Evolutionary conservation across 164 flowering plant genomes (phyloP).

Genomic region (Dillenia suffruticosa): DNA sequence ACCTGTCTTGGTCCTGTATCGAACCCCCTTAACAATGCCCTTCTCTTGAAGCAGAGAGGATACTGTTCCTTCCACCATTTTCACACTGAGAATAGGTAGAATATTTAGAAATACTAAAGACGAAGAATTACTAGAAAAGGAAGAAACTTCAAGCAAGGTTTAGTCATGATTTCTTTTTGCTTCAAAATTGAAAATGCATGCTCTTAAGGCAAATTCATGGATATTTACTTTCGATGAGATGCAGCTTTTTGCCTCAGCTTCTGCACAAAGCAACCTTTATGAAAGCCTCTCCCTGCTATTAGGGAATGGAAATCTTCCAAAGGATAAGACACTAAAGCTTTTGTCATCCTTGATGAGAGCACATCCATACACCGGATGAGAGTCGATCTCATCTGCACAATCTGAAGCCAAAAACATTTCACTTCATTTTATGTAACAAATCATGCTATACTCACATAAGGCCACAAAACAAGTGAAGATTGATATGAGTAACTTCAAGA

Average conservation of each 20-base stretch:
- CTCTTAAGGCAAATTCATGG: no score
- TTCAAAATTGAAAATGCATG: no score
- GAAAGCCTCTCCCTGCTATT: slow-evolving; percentile 94
- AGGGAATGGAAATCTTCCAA: slow-evolving; percentile 79
- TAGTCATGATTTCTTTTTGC: no score
- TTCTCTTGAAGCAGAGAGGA: slow-evolving; percentile 75
- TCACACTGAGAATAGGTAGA: slow-evolving; percentile 37
- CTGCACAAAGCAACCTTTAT: slow-evolving; percentile 92
- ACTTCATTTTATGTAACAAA: no score
- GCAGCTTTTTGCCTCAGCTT: slow-evolving; percentile 73
- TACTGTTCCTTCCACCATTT: slow-evolving; percentile 73
- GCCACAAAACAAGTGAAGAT: no score
- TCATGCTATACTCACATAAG: no score
- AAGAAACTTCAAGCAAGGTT: no score
- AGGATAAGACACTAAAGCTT: slow-evolving; percentile 68
- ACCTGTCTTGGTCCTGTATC: slow-evolving; percentile 63
- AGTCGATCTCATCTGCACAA: no score
- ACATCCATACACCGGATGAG: slow-evolving; percentile 62
- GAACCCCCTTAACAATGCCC: slow-evolving; percentile 72
- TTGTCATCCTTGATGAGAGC: slow-evolving; percentile 91
- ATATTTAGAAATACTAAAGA: no score
- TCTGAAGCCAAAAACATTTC: no score
- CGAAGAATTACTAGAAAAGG: not conserved
- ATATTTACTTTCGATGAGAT: no score
- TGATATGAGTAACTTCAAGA: slow-evolving; percentile 29